Base-by-base conservation (phyloP, 768 basidiomycete species). In the Suillus alpinus region DNA sequence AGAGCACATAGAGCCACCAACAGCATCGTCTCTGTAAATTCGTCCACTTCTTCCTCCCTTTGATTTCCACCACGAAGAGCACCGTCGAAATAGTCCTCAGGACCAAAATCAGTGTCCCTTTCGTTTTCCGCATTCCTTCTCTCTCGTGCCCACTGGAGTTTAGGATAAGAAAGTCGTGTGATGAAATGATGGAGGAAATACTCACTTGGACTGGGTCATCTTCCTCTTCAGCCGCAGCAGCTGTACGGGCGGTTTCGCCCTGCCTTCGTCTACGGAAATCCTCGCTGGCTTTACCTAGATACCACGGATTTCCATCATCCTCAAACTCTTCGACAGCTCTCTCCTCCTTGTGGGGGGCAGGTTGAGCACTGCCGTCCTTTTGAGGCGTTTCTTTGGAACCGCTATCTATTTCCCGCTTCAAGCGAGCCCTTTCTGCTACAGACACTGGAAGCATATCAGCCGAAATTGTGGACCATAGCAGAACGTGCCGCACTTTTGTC, bases 1-100 rank as follows among this genome's bases (percentile, higher is more conserved):
- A 84, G 76, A 29, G 89, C 74, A 68, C 91, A 92, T 31, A 96
- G 77, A 44, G 84, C 72, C 4, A 95, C 81, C 46, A 95, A 80
- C 41, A 94, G 71, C 76, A 92, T 82, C 29, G 91, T 95, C 78
- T 95, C 94, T 36, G 76, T 77, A 59, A 92, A 86, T 65, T 93
- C 91, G 62, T 92, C 86, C 16, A 71, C 73, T 1, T 83, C 85
- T n/a, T 80, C 84, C 20, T 89, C 86, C 16, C 84, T 86, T 14
- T 86, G 81, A 55, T 82, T 75, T 4, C 83, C 81, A 14, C 84
- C 83, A 26, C 87, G 82, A 64, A 85, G 61, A 5, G 84, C 82
- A 3, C 79, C 88, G 32, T 92, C 91, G 65, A 87, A 89, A 72
- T 92, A 92, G 68, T 93, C 92, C 51, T 95, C 93, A 0, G 91